Percentiles rank a stretch among this genome's conserved stretches.
These are phyloP conservation scores for Fusarium sp. DNA, from an alignment of 2,329 filamentous ascomycete genomes.

Conservation along the genomic window DNA sequence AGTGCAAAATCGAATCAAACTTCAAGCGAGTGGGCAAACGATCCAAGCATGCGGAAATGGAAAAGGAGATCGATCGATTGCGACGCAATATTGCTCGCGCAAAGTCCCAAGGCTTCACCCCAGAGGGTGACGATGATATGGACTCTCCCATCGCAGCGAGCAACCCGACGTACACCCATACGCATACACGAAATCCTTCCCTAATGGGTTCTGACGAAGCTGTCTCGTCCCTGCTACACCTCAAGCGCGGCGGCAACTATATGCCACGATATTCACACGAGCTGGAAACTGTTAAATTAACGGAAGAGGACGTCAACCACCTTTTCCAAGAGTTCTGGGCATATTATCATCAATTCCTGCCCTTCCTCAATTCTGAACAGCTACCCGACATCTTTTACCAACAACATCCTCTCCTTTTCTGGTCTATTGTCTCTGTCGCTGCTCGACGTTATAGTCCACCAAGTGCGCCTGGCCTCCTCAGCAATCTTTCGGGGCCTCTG, in stretches of 20 bases:
- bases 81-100: slow-evolving; percentile 71
- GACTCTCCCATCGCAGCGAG: slow-evolving; percentile 66
- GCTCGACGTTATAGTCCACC: slow-evolving; percentile 72
- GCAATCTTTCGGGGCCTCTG: slow-evolving; percentile 73
- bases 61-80: slow-evolving; percentile 79
- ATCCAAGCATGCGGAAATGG: slow-evolving; percentile 87
- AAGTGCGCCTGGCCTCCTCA: slow-evolving; percentile 71
- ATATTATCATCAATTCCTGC: slow-evolving; percentile 81
- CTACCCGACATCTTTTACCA: slow-evolving; percentile 79
- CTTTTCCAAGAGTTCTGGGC: slow-evolving; percentile 81
- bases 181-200: slow-evolving; percentile 71
- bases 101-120: slow-evolving; percentile 66
- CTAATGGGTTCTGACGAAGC: slow-evolving; percentile 76
- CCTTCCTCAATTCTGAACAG: slow-evolving; percentile 75
- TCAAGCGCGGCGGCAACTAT: slow-evolving; percentile 73
- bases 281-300: slow-evolving; percentile 72
- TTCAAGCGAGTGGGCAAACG: slow-evolving; percentile 88
- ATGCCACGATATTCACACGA: slow-evolving; percentile 69
- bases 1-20: slow-evolving; percentile 88
- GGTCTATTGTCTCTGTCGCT: slow-evolving; percentile 82
- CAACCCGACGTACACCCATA: slow-evolving; percentile 67
- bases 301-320: slow-evolving; percentile 69
- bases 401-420: slow-evolving; percentile 85
- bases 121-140: slow-evolving; percentile 67
- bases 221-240: slow-evolving; percentile 72